Percentiles rank a stretch among this genome's conserved stretches.
Evolutionary conservation across 2,329 filamentous ascomycete genomes (phyloP).

Genomic region (Calonectria honghensis): DNA sequence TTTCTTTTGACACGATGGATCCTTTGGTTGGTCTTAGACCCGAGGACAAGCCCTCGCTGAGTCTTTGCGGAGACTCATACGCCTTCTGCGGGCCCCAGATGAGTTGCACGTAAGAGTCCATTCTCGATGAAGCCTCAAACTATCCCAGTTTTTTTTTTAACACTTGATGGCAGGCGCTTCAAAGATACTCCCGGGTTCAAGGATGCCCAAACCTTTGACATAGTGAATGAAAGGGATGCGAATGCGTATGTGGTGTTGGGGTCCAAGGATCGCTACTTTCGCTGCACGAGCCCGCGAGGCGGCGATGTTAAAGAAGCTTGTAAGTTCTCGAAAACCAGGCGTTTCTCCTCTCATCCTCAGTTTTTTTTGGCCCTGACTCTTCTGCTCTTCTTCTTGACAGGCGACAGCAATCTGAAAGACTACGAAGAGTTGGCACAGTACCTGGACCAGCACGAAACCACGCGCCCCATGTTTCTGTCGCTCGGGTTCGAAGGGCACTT

Average conservation of each 20-base stretch:
- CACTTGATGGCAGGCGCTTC: slow-evolving; percentile 31
- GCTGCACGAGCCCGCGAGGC: slow-evolving; percentile 43
- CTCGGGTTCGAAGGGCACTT: slow-evolving; percentile 46
- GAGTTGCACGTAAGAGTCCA: slow-evolving; percentile 47
- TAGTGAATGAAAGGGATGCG: slow-evolving; percentile 29
- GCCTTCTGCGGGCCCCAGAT: slow-evolving; percentile 49
- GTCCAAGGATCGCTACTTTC: slow-evolving; percentile 45
- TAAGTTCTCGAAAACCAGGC: slow-evolving; percentile 24
- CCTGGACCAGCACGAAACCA: slow-evolving; percentile 46
- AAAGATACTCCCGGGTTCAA: slow-evolving; percentile 3
- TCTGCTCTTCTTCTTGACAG: slow-evolving; percentile 21
- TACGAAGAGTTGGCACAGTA: slow-evolving; percentile 46
- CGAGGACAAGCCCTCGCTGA: slow-evolving; percentile 44
- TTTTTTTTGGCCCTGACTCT: neutral
- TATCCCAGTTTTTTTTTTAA: neutral
- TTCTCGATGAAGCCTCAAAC: neutral
- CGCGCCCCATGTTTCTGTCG: slow-evolving; percentile 49
- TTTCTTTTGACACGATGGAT: neutral
- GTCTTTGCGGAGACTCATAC: slow-evolving; percentile 45
- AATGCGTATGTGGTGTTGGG: slow-evolving; percentile 50
- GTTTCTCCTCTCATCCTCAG: neutral
- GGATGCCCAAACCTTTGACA: slow-evolving; percentile 33
- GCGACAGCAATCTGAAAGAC: slow-evolving; percentile 44
- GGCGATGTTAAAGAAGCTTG: slow-evolving; percentile 46
- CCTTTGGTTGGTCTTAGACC: slow-evolving; percentile 20